Conservation (phyloP, 805 yeast genomes). For the Starmerella sirachaensis region DNA sequence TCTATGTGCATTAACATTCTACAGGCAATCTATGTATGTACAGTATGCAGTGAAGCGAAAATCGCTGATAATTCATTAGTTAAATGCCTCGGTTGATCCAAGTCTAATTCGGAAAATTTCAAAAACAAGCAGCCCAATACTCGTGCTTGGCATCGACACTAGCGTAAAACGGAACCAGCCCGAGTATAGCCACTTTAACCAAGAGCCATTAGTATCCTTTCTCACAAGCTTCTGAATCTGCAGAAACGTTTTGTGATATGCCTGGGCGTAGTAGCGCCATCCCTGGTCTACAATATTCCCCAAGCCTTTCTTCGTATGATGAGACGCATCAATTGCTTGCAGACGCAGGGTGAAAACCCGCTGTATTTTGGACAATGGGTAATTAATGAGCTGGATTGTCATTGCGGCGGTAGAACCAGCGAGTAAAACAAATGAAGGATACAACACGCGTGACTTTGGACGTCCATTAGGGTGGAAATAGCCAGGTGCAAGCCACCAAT, state of each 20-base stretch:
- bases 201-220: conserved; percentile 41
- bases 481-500: conserved; percentile 25
- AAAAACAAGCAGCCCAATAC: conserved; percentile 71
- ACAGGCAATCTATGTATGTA: too few species aligned
- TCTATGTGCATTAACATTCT: too few species aligned
- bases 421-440: conserved; percentile 55
- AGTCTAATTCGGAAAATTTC: conserved; percentile 52
- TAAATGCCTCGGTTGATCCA: too few species aligned
- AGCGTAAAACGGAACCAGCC: conserved; percentile 66
- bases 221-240: conserved; percentile 43
- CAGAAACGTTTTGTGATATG: conserved; percentile 63
- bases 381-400: conserved; percentile 63
- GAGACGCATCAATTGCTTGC: conserved; percentile 63
- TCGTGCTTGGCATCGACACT: conserved; percentile 75
- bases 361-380: conserved; percentile 71
- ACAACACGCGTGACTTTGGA: conserved; percentile 36
- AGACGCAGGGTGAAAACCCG: conserved; percentile 64
- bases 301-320: conserved; percentile 5
- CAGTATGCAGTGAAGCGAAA: too few species aligned
- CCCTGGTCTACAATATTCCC: conserved; percentile 17
- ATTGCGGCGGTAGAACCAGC: conserved; percentile 87
- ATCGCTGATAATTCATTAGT: too few species aligned
- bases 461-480: conserved; percentile 24
- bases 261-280: conserved; percentile 47
- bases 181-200: conserved; percentile 60